A percentile compares a stretch with the other conserved stretches of the same genome.
phyloP scores from a whole-genome alignment of 129 eudicot genomes.

The Centrapalus pauciflorus region DNA sequence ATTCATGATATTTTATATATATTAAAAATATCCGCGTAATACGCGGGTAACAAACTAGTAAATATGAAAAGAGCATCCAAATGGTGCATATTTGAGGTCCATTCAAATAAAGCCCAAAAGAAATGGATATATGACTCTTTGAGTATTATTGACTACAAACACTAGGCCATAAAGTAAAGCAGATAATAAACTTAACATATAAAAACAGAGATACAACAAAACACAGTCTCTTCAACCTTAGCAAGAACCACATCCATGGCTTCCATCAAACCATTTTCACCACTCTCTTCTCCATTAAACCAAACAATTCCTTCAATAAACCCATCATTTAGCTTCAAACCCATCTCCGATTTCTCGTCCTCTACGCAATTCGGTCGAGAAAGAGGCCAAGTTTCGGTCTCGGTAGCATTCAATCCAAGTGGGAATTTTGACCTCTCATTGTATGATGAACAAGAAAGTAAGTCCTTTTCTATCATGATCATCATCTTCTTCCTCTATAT shows the following conservation, averaged over 20 bases:
- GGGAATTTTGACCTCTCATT: constrained; percentile 80
- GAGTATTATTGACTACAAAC: constrained; percentile 16
- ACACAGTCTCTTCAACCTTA: constrained; percentile 9
- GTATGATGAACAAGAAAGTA: constrained; percentile 63
- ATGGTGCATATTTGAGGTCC: constrained; percentile 10
- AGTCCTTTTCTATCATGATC: constrained; percentile 6
- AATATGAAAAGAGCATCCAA: no score
- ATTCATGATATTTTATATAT: no score
- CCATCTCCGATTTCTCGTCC: constrained; percentile 16
- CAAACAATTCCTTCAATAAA: constrained; percentile 27
- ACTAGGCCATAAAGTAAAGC: constrained; percentile 37
- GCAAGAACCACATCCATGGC: constrained; percentile 43
- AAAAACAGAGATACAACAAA: background rate
- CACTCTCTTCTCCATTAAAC: constrained; percentile 44
- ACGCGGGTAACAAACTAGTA: no score
- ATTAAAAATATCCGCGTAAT: no score
- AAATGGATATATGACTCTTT: no score
- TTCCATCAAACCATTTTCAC: constrained; percentile 38
- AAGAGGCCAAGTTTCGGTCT: constrained; percentile 39
- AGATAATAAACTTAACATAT: constrained; percentile 18
- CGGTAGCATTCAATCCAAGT: constrained; percentile 85
- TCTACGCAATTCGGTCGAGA: constrained; percentile 18
- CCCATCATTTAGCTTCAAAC: constrained; percentile 38
- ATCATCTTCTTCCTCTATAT: background rate
- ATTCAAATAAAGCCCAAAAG: constrained; percentile 23